Conservation (phyloP, 164 flowering plant genomes). For the Stephania japonica region DNA sequence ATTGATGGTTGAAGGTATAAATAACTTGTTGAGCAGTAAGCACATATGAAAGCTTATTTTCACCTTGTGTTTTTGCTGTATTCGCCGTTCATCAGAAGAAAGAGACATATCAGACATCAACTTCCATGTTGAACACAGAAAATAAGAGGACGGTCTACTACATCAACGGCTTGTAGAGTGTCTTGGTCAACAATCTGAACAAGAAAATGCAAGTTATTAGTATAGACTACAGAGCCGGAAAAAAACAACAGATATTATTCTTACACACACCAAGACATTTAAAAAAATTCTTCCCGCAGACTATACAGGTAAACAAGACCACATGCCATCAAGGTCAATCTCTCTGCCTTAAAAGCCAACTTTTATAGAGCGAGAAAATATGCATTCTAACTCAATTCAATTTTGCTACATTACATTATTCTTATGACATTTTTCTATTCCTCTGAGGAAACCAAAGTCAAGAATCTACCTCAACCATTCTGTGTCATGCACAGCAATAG, state of each 20-base stretch:
- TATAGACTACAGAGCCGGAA: too few species aligned
- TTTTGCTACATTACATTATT: background rate
- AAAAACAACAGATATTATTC: background rate
- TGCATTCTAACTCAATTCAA: too few species aligned
- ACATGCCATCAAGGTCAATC: background rate
- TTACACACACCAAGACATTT: background rate
- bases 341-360: too few species aligned
- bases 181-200: slow-evolving; percentile 86
- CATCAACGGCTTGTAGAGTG: slow-evolving; percentile 54
- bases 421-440: background rate
- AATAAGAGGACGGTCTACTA: slow-evolving; percentile 63
- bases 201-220: slow-evolving; percentile 2
- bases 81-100: background rate
- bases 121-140: slow-evolving; percentile 85
- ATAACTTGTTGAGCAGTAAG: background rate
- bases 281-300: background rate
- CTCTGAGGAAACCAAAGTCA: background rate
- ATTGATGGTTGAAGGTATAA: background rate
- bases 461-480: background rate
- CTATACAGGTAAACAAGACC: background rate
- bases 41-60: background rate
- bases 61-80: background rate
- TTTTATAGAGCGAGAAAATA: too few species aligned
- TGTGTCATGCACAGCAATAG: background rate
- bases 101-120: slow-evolving; percentile 19